Evolutionary conservation across 805 yeast species (phyloP).

Genomic region (Candida verbasci): DNA sequence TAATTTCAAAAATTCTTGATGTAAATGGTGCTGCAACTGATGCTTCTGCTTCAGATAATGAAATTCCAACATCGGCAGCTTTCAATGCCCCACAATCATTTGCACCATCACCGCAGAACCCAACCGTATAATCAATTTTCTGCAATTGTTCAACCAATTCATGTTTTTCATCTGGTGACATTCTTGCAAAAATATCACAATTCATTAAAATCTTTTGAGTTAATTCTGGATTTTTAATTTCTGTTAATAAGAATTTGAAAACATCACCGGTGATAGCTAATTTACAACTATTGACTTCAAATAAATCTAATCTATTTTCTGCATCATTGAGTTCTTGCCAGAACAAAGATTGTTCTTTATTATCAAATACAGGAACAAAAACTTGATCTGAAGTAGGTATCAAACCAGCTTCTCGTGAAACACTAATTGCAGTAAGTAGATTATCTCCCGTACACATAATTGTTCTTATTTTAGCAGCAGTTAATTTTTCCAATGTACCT

Average conservation of each 20-base stretch:
- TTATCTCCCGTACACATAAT: conserved; percentile 99
- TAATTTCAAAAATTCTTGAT: conserved; percentile 80
- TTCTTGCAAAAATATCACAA: conserved; percentile 83
- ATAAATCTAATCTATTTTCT: conserved; percentile 53
- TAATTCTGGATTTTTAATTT: conserved; percentile 33
- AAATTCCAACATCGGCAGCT: conserved; percentile 96
- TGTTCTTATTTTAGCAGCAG: conserved; percentile 70
- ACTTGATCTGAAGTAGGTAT: conserved; percentile 37
- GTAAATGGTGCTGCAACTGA: conserved; percentile 99
- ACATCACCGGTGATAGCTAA: conserved; percentile 92
- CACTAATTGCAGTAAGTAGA: conserved; percentile 89
- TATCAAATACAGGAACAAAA: conserved; percentile 56
- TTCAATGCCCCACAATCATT: conserved; percentile 98
- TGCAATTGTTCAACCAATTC: conserved; percentile 88
- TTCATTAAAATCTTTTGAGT: conserved; percentile 61
- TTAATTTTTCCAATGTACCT: conserved; percentile 54
- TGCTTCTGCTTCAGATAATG: conserved; percentile 96
- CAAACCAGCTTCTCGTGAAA: conserved; percentile 78
- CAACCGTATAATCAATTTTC: conserved; percentile 82
- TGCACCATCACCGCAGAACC: conserved; percentile 99
- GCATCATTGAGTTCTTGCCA: conserved; percentile 73
- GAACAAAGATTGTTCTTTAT: conserved; percentile 33
- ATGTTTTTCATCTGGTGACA: conserved; percentile 99
- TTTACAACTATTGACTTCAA: conserved; percentile 40
- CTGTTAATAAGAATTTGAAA: conserved; percentile 70